phyloP scores from a whole-genome alignment of 2,329 filamentous ascomycete genomes.

The Lachnellula arida region DNA sequence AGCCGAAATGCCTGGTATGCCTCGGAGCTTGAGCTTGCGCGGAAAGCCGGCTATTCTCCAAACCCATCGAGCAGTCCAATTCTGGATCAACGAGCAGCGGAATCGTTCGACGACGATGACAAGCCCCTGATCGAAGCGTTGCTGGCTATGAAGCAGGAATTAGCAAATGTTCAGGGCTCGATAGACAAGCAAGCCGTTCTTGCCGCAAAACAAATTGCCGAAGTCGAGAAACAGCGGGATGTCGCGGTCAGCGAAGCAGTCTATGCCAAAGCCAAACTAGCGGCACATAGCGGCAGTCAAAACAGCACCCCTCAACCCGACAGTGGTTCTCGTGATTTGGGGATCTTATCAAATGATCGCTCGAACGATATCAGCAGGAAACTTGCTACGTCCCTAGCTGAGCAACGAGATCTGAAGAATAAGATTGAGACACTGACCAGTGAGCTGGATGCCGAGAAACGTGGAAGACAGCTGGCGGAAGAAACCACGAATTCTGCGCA shows the following conservation, averaged over 20 bases:
- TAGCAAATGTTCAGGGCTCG: slow-evolving; percentile 82
- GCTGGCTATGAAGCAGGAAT: slow-evolving; percentile 82
- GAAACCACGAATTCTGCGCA: slow-evolving; percentile 81
- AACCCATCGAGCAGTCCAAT: slow-evolving; percentile 65
- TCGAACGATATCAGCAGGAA: slow-evolving; percentile 73
- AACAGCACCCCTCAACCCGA: slow-evolving; percentile 56
- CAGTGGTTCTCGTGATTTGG: slow-evolving; percentile 53
- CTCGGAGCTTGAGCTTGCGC: slow-evolving; percentile 86
- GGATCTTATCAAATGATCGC: slow-evolving; percentile 55
- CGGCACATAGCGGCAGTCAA: slow-evolving; percentile 70
- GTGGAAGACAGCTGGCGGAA: slow-evolving; percentile 77
- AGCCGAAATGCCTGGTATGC: slow-evolving; percentile 96
- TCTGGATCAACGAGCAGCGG: slow-evolving; percentile 70
- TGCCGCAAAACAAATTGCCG: slow-evolving; percentile 84
- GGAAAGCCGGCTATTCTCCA: slow-evolving; percentile 81
- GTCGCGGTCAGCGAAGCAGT: slow-evolving; percentile 91
- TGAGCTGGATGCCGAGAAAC: slow-evolving; percentile 77
- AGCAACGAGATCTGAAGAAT: slow-evolving; percentile 76
- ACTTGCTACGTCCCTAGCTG: slow-evolving; percentile 72
- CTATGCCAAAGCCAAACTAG: slow-evolving; percentile 89
- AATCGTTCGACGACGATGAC: slow-evolving; percentile 87
- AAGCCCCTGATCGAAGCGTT: slow-evolving; percentile 88
- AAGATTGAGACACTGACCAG: slow-evolving; percentile 63
- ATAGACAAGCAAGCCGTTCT: slow-evolving; percentile 83
- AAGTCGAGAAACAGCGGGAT: slow-evolving; percentile 91